These are phyloP conservation scores for Didymella glomerata DNA, from an alignment of 2,329 filamentous ascomycete species.

Conservation along the genomic window DNA sequence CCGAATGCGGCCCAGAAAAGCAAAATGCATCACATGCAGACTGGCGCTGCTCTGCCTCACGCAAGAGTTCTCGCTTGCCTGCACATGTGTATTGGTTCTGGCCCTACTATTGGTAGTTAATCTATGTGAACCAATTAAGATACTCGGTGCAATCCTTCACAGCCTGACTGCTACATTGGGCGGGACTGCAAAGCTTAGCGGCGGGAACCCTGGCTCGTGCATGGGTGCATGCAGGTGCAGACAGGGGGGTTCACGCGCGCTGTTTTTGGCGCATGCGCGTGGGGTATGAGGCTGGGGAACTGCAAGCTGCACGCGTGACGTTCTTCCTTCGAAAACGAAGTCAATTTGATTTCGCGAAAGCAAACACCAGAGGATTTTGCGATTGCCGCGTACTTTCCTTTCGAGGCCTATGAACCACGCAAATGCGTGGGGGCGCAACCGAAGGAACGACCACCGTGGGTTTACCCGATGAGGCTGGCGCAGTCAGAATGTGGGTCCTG, in stretches of 20 bases:
- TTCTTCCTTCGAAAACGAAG: background rate
- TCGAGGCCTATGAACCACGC: background rate
- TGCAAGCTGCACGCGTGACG: background rate
- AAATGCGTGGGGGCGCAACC: background rate
- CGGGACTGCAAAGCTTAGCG: conserved; percentile 10
- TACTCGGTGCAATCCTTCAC: conserved; percentile 2
- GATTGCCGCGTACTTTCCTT: background rate
- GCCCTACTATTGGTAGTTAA: conserved; percentile 15
- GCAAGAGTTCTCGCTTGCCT: background rate
- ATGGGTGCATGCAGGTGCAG: conserved; percentile 14
- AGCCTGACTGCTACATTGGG: conserved; percentile 7
- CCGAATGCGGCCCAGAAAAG: conserved; percentile 5
- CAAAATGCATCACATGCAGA: conserved; percentile 5
- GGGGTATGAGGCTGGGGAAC: background rate
- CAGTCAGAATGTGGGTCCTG: background rate
- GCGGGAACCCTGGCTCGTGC: background rate
- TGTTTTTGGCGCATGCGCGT: conserved; percentile 9
- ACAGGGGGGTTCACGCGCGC: conserved; percentile 12
- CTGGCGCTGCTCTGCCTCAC: conserved; percentile 6
- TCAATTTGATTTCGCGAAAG: background rate
- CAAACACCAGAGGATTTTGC: background rate
- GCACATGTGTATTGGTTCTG: conserved; percentile 17
- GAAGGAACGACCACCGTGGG: conserved; percentile 1
- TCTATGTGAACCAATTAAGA: conserved; percentile 11
- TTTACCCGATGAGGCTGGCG: conserved; percentile 11